Evolutionary conservation across 139 green algal species (phyloP), one percentile per base, ranked within the genome.

Genomic region (Chlorella sp.): DNA sequence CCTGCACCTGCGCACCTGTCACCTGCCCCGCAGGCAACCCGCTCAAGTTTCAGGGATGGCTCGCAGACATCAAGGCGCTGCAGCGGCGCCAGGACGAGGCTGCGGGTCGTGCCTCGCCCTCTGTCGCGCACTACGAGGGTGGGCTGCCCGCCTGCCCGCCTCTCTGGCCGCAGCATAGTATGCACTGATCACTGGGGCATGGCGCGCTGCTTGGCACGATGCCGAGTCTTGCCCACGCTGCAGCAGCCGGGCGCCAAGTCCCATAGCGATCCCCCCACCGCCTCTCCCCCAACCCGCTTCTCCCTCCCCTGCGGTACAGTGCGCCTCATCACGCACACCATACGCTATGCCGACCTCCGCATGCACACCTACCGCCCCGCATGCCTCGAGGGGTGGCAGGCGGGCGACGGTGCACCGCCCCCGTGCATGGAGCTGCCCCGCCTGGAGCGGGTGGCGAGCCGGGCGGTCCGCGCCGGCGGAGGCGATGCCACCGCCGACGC

Each of bases 291-390:
- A n/a, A n/a, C n/a, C n/a, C n/a, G n/a, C n/a, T n/a, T n/a, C n/a
- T n/a, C n/a, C n/a, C n/a, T n/a, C n/a, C n/a, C n/a, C n/a, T n/a
- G n/a, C n/a, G n/a, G n/a, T n/a, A n/a, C n/a, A n/a, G 82, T 90
- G 61, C 46, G 75, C 5, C 70, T 87, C 0, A 81, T 90, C 33
- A 36, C 72, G 40, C 82, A 90, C 63, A 61, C 58, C 23, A 77
- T 83, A 60, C 75, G 85, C 19, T 80, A 83, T 73, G 82, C 84
- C 23, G 82, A 90, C 69, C 82, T 90, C 17, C 63, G 75, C 17
- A 41, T 75, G 43, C 40, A 78, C 33, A 76, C 73, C 43, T 85
- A 75, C 42, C 21, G 68, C 12, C 71, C 79, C 40, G 5, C 27
- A 31, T 77, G 38, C 71, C 76, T 72, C 51, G 53, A 38, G 0